Evolutionary conservation across 176 grass and related monocot genomes (phyloP), one percentile per base, ranked within the genome.

Genomic region (Coix lacrymajobi): DNA sequence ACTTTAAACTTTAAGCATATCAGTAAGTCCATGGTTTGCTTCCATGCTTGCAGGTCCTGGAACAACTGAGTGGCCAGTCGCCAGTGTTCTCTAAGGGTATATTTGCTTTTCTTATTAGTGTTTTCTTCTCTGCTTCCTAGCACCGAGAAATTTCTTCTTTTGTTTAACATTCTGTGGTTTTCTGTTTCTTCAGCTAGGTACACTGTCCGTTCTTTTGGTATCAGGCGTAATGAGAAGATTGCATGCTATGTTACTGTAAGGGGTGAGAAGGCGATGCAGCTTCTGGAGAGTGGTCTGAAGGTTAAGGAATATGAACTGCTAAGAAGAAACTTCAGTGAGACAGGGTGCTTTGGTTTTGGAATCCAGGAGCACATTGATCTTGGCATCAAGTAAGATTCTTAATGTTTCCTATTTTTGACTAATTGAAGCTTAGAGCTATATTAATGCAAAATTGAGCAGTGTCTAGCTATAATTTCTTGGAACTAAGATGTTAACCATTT

Each of bases 331-430:
- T 90, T 90, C 60, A 86, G 88, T 73, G 83, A 86, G 1, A 86
- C 88, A 30, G 83, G 83, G 10, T 82, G 83, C 39, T 90, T 90
- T 64, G 83, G 83, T 43, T 90, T 90, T 67, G 88, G 83, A 29
- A 86, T 90, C 5, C 83, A 90, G 83, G 88, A 86, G 26, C 88
- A 86, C 56, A 90, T 90, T 67, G 83, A 89, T 86, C 83, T 90
- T 71, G 83, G 83, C 33, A 90, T 90, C 44, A 90, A 86, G 79
- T 86, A 67, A 66, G 83, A 66, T 65, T 24, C 5, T 56, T 8
- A 14, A 67, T 5, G 2, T 15, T 4, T 13, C 15, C 1, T 24
- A 0, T 24, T 40, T 40, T 7, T 14, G 0, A 28, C 6, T 28
- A 2, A 38, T 38, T 40, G 14, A 9, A 52, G 26, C 10, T 51